These are phyloP conservation scores for Diutina neorugosa DNA, from an alignment of 1,139 yeast species.

Conservation along the genomic window DNA sequence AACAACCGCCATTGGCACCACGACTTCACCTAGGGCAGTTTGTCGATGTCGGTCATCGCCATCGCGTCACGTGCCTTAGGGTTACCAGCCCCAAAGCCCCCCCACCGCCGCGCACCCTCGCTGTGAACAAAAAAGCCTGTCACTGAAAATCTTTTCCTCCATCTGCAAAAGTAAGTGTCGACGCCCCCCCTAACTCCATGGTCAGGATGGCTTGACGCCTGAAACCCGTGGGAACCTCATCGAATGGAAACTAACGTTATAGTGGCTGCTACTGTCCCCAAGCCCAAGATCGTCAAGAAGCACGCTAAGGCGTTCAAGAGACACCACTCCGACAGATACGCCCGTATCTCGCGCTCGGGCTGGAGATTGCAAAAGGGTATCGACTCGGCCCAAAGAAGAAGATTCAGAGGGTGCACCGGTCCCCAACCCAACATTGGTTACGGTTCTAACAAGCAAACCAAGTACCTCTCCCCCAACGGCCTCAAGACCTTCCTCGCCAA, in stretches of 20 bases:
- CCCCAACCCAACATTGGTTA: slow-evolving; percentile 99
- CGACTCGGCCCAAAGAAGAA: slow-evolving; percentile 99
- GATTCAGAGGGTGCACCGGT: slow-evolving; percentile 95
- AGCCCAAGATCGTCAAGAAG: slow-evolving; percentile 90
- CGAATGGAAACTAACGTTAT: background rate
- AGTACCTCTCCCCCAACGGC: slow-evolving; percentile 93
- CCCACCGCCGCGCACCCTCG: background rate
- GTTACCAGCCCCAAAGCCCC: background rate
- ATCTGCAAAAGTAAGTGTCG: slow-evolving; percentile 1
- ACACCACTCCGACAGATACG: slow-evolving; percentile 99
- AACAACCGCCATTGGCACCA: no score
- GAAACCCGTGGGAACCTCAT: no score
- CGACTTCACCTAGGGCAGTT: no score
- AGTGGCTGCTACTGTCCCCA: background rate
- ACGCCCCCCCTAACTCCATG: background rate
- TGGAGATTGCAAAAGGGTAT: slow-evolving; percentile 99
- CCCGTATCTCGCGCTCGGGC: slow-evolving; percentile 85
- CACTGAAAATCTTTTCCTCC: background rate
- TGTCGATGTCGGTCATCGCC: background rate
- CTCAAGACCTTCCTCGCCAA: slow-evolving; percentile 94
- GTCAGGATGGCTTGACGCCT: background rate
- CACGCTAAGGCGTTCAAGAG: slow-evolving; percentile 98
- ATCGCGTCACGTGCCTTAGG: background rate
- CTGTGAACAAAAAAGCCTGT: background rate
- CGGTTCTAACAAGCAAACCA: slow-evolving; percentile 99